Base-by-base conservation (phyloP, 805 yeast genomes). In the Myxozyma geophila region DNA sequence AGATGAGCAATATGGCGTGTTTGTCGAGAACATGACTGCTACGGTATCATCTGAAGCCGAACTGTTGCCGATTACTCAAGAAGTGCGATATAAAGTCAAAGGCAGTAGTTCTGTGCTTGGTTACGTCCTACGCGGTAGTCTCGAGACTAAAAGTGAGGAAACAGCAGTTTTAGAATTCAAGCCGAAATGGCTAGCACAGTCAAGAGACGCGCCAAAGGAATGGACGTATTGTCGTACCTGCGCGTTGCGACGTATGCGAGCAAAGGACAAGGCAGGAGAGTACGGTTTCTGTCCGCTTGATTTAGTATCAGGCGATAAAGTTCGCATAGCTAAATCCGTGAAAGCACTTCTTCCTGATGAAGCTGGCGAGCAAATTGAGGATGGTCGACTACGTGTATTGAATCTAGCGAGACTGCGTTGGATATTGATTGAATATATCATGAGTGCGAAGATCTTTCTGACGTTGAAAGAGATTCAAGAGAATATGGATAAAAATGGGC, bases 161-260 rank as follows among this genome's bases (percentile, higher is more conserved):
- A 35, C 47, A 36, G 63, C 63, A 19, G 60, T 57, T 19, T 41
- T 83, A 13, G 87, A 85, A 67, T 76, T 85, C 68, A 85, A 85
- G 70, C 89, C 89, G 0, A 85, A 85, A 72, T 85, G 89, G 89
- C 76, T 86, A 13, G 71, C 76, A 39, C 82, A 79, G 66, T 80
- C 83, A 44, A 77, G 75, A 15, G 71, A 71, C 43, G 79, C 80
- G 1, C 79, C 83, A 2, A 65, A 1, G 1, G 62, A 61, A 36
- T 72, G 79, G 23, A 35, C 73, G 53, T 77, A 79, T 33, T 85
- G 89, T 68, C 74, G 89, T 7, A 85, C 87, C 2, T 85, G 89
- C 70, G 87, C 87, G 61, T 74, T 84, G 47, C 77, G 79, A 61
- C 75, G 73, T 15, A 48, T 54, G 58, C 62, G 68, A n/a, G 58